These are phyloP conservation scores for Diplodia sapinea DNA, from an alignment of 2,329 filamentous ascomycete genomes.

Conservation along the genomic window DNA sequence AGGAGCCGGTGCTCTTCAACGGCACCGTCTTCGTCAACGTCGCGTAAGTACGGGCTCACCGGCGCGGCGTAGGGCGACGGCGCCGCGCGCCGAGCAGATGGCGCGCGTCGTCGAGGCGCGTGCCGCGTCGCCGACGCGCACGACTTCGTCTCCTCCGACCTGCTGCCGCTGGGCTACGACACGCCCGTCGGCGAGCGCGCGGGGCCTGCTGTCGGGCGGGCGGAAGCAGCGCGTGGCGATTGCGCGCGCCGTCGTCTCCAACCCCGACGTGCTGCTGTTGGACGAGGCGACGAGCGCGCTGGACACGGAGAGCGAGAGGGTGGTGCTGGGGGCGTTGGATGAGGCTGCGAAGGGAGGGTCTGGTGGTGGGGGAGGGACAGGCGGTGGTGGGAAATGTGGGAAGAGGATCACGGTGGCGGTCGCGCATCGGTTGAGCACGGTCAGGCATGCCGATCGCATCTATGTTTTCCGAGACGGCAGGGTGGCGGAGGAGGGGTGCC, in stretches of 20 bases:
- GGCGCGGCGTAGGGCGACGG: constrained; percentile 38
- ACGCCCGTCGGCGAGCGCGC: constrained; percentile 94
- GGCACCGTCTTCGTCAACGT: constrained; percentile 92
- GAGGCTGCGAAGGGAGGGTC: constrained; percentile 46
- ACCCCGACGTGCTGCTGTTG: constrained; percentile 88
- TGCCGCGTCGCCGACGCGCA: constrained; percentile 92
- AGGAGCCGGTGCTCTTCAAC: constrained; percentile 89
- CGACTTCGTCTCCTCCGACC: constrained; percentile 77
- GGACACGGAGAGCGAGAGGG: constrained; percentile 69
- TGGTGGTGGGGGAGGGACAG: no score
- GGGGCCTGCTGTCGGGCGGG: constrained; percentile 87
- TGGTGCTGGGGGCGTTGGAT: constrained; percentile 73
- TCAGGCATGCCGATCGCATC: constrained; percentile 49
- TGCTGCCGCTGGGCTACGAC: constrained; percentile 90
- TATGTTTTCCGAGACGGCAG: constrained; percentile 49
- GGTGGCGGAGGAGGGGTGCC: constrained; percentile 48
- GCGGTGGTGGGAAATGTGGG: no score
- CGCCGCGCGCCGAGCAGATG: constrained; percentile 44
- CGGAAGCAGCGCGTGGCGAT: constrained; percentile 98
- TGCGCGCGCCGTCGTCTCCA: constrained; percentile 84
- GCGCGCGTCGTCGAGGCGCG: constrained; percentile 77
- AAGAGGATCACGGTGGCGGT: constrained; percentile 50
- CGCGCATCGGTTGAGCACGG: constrained; percentile 49
- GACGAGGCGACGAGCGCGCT: constrained; percentile 93
- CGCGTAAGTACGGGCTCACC: constrained; percentile 70